Conservation (phyloP, 2,329 filamentous ascomycete genomes). For the Neofusicoccum ribis region DNA sequence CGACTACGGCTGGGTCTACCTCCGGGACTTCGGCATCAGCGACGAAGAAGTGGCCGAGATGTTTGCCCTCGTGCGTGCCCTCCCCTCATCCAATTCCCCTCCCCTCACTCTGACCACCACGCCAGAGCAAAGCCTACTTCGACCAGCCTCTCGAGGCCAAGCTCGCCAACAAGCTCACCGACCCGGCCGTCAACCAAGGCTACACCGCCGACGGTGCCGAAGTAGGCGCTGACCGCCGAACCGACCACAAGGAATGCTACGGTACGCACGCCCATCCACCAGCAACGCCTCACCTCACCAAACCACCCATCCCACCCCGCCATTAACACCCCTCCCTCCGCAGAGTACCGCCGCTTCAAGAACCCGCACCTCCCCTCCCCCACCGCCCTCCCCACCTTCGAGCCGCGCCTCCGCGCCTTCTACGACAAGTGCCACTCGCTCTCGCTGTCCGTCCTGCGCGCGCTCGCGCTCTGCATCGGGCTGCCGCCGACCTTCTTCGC, state of each 20-base stretch:
- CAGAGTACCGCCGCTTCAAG: constrained; percentile 61
- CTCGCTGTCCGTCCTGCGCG: constrained; percentile 77
- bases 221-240: constrained; percentile 38
- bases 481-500: constrained; percentile 75
- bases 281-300: not conserved
- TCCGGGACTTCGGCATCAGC: constrained; percentile 74
- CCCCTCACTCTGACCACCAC: not conserved
- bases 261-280: not conserved
- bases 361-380: constrained; percentile 68
- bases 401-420: constrained; percentile 73
- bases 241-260: constrained; percentile 58
- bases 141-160: constrained; percentile 38
- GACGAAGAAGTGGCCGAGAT: constrained; percentile 58
- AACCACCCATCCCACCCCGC: not conserved
- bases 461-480: constrained; percentile 79
- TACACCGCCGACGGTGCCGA: constrained; percentile 48
- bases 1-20: constrained; percentile 83
- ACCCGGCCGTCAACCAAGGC: constrained; percentile 49
- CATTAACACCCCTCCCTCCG: not conserved
- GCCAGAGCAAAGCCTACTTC: constrained; percentile 40
- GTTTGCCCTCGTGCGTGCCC: constrained; percentile 49
- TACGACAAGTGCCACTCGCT: constrained; percentile 70
- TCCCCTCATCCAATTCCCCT: not conserved
- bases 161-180: constrained; percentile 41
- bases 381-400: constrained; percentile 52